phyloP scores from a whole-genome alignment of 352 stramenopile genomes.

The Globisporangium acanthophoron region DNA sequence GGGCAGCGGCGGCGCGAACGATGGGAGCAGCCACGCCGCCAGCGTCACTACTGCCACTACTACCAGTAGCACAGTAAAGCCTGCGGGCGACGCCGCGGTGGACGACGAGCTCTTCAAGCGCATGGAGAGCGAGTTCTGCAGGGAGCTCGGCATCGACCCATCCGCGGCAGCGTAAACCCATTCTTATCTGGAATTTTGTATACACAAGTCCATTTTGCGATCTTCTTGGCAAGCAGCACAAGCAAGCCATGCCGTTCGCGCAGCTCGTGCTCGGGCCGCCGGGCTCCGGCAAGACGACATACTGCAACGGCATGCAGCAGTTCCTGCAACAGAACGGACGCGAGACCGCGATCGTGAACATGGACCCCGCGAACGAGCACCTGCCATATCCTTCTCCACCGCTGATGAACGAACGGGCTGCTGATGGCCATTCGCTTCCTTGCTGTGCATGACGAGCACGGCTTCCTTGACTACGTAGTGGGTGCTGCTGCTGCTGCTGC shows the following conservation, averaged over 20 bases:
- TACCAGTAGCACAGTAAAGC: neutral
- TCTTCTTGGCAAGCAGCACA: neutral
- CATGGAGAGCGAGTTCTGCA: conserved; percentile 75
- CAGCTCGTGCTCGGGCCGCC: conserved; percentile 72
- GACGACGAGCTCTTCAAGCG: conserved; percentile 76
- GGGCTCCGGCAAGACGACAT: conserved; percentile 96
- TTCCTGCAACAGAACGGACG: conserved; percentile 70
- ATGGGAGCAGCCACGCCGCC: conserved; percentile 7
- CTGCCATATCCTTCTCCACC: conserved; percentile 31
- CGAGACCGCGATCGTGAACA: conserved; percentile 92
- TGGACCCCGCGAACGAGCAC: conserved; percentile 97
- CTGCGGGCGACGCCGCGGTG: neutral
- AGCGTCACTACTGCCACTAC: conserved; percentile 16
- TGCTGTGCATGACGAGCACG: neutral
- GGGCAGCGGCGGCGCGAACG: conserved; percentile 20
- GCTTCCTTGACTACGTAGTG: conserved; percentile 4
- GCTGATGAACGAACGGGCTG: neutral
- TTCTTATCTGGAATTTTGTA: neutral
- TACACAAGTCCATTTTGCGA: too few relatives aligned
- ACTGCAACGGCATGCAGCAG: conserved; percentile 98
- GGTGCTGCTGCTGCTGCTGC: conserved; percentile 3
- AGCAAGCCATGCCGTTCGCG: conserved; percentile 54
- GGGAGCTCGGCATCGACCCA: conserved; percentile 56
- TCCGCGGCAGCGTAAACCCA: conserved; percentile 2
- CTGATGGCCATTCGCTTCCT: neutral